Evolutionary conservation across 768 basidiomycete species (phyloP).

Genomic region (Crassisporium funariophilum): DNA sequence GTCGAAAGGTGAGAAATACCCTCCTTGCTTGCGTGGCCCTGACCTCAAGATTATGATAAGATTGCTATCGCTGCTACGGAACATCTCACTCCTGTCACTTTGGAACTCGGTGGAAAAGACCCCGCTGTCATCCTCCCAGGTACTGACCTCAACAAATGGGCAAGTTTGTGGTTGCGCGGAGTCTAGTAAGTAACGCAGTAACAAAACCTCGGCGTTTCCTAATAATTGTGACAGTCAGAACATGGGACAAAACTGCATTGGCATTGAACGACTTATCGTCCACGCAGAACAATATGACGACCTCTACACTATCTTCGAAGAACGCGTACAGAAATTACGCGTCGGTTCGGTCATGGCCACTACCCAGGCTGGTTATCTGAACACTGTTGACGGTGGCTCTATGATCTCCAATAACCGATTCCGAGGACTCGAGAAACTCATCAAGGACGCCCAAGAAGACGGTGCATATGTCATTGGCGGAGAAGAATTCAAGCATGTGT

Average conservation of each 20-base stretch:
- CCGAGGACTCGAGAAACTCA: conserved; percentile 64
- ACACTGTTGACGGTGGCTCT: conserved; percentile 81
- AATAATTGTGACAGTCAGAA: conserved; percentile 85
- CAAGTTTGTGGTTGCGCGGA: conserved; percentile 85
- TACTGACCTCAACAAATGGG: conserved; percentile 81
- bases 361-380: conserved; percentile 66
- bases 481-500: conserved; percentile 60
- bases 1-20: conserved; percentile 57
- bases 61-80: conserved; percentile 84
- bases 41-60: conserved; percentile 33
- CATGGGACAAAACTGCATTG: conserved; percentile 95
- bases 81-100: conserved; percentile 86
- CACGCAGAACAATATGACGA: conserved; percentile 77
- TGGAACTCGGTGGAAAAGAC: conserved; percentile 96
- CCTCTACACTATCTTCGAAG: conserved; percentile 63
- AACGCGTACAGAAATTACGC: conserved; percentile 72
- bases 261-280: conserved; percentile 91
- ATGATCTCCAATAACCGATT: conserved; percentile 84
- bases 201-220: no score
- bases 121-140: conserved; percentile 87
- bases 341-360: conserved; percentile 73
- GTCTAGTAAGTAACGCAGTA: conserved; percentile 84
- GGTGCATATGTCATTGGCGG: conserved; percentile 77
- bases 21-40: conserved; percentile 2
- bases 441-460: conserved; percentile 63